Conservation (phyloP, 805 yeast species). For the Blastobotrys robertii region DNA sequence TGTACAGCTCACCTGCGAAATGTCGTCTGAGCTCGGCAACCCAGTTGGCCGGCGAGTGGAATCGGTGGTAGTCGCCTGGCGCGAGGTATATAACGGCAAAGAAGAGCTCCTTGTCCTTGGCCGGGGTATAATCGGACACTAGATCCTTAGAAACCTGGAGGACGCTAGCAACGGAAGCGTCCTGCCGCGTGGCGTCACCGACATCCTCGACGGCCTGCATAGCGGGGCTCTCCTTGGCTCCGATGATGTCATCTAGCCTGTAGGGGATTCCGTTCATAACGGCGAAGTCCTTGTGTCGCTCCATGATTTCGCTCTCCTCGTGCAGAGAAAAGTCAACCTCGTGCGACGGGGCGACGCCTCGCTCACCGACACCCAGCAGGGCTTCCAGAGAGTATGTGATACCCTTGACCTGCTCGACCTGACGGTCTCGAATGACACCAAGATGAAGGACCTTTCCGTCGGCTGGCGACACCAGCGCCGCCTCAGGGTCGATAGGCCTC, state of each 20-base stretch:
- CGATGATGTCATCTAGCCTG: constrained; percentile 58
- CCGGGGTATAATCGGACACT: constrained; percentile 16
- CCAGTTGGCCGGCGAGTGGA: constrained; percentile 96
- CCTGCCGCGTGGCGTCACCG: constrained; percentile 13
- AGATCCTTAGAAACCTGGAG: constrained; percentile 15
- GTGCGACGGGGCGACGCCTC: constrained; percentile 18
- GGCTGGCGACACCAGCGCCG: constrained; percentile 75
- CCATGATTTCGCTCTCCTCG: constrained; percentile 28
- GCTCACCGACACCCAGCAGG: constrained; percentile 47
- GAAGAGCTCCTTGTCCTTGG: constrained; percentile 50
- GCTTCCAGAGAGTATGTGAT: constrained; percentile 87
- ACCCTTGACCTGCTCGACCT: constrained; percentile 93
- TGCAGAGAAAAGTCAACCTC: constrained; percentile 29
- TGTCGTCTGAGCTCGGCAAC: constrained; percentile 88
- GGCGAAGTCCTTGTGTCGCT: constrained; percentile 67
- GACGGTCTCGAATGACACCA: constrained; percentile 67
- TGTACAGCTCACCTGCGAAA: constrained; percentile 88
- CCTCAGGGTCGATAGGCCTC: constrained; percentile 60
- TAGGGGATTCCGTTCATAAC: constrained; percentile 63
- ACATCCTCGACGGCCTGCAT: constrained; percentile 30
- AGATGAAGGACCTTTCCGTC: constrained; percentile 86
- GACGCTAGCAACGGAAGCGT: constrained; percentile 22
- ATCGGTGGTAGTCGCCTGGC: constrained; percentile 97
- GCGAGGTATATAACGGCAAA: constrained; percentile 91
- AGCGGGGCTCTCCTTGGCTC: constrained; percentile 32